Evolutionary conservation across 2,329 filamentous ascomycete species (phyloP), one percentile per base, ranked within the genome.

Genomic region (Microascus cirrosus): DNA sequence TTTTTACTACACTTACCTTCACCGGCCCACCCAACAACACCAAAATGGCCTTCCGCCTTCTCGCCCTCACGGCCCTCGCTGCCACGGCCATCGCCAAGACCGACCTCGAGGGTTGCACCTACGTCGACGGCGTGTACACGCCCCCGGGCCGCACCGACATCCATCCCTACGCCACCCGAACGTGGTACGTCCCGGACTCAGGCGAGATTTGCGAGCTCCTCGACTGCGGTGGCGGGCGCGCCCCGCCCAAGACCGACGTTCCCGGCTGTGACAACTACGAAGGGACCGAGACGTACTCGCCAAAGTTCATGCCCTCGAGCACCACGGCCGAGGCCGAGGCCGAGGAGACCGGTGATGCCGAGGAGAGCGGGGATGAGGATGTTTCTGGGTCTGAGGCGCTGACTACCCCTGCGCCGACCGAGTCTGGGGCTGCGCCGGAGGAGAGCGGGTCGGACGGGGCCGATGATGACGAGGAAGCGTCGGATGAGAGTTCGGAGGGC

Each of bases 171-270:
- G 74, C 74, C 51, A 78, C 74, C 58, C 60, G 77, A 53, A 69
- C 83, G 64, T 87, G 76, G 74, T 86, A 82, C 68, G 78, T 85
- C 57, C 83, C 83, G 1, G 82, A 71, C 62, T 82, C 78, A 20
- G 82, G 83, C 66, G 83, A 87, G 72, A 73, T 87, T 66, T 87
- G 85, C 76, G 73, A 74, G 12, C 66, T 81, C 61, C 75, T 84
- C 63, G 84, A 87, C 77, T 87, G 85, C 69, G 84, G 85, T 59
- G 85, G 85, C 62, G 85, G 84, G 58, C 76, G 79, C 53, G 85
- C 83, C 10, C 82, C 84, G 2, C 79, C 82, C 60, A 86, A 83
- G 73, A 82, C 79, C 18, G 78, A 76, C 28, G 78, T 83, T 24
- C 84, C 84, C 1, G 84, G 84, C 2, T 88, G 85, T 65, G 65